Evolutionary conservation across 371 early-diverging fungal species (phyloP).

Genomic region (Blastocladiella emersonii): DNA sequence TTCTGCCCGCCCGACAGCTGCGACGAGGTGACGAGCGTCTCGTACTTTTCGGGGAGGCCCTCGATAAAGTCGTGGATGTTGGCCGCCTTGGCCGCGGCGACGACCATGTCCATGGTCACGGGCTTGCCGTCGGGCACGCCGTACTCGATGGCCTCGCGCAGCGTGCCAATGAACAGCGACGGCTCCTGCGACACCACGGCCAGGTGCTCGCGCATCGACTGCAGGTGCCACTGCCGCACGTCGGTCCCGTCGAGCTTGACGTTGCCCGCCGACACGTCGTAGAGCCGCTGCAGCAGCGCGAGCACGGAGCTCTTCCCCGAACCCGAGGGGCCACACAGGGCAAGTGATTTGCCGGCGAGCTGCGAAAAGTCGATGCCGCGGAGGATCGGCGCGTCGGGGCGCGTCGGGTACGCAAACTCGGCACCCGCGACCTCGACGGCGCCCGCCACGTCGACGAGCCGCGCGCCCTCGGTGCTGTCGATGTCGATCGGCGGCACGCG

Average conservation of each 20-base stretch:
- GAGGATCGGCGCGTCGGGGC: slow-evolving; percentile 17
- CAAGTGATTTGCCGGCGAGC: neutral
- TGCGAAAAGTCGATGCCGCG: neutral
- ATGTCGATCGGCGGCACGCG: slow-evolving; percentile 15
- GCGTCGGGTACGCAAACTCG: slow-evolving; percentile 1
- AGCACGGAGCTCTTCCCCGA: slow-evolving; percentile 31
- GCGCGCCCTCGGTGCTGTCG: neutral
- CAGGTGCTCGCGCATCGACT: slow-evolving; percentile 45
- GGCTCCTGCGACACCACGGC: slow-evolving; percentile 61
- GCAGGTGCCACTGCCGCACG: slow-evolving; percentile 22
- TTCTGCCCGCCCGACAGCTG: slow-evolving; percentile 75
- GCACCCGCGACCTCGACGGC: neutral
- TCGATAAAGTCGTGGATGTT: slow-evolving; percentile 32
- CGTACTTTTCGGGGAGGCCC: slow-evolving; percentile 49
- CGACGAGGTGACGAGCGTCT: slow-evolving; percentile 23
- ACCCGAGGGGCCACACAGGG: slow-evolving; percentile 16
- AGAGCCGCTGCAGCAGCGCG: slow-evolving; percentile 32
- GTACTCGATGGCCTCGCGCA: slow-evolving; percentile 56
- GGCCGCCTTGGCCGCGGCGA: slow-evolving; percentile 42
- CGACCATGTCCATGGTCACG: slow-evolving; percentile 35
- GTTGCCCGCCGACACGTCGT: slow-evolving; percentile 19
- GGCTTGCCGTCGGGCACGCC: slow-evolving; percentile 24
- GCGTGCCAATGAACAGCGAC: slow-evolving; percentile 52
- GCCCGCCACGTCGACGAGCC: slow-evolving; percentile 7
- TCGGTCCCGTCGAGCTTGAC: slow-evolving; percentile 25